Evolutionary conservation across 2,329 filamentous ascomycete species (phyloP).

Genomic region (Hymenoscyphus linearis): DNA sequence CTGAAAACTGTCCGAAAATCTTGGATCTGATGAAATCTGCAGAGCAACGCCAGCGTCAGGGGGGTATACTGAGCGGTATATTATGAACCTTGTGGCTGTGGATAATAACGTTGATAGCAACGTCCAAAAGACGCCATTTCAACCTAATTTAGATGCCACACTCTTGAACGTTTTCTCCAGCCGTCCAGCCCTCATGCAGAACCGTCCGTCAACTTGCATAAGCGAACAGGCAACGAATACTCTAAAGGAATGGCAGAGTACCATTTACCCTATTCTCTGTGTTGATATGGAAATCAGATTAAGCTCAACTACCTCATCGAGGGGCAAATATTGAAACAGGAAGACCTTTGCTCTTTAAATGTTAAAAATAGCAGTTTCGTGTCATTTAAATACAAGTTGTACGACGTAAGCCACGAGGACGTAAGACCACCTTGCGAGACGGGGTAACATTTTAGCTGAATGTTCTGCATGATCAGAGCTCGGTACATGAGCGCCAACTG

Average conservation of each 20-base stretch:
- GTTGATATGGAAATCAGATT: not conserved
- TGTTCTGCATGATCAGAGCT: constrained; percentile 4
- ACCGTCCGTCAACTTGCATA: constrained; percentile 5
- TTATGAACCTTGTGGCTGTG: not conserved
- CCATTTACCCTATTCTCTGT: not conserved
- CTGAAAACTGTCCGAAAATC: constrained; percentile 3
- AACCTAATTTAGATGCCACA: constrained; percentile 7
- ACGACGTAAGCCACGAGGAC: constrained; percentile 3
- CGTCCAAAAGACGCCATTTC: not conserved
- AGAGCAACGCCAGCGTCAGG: constrained; percentile 1
- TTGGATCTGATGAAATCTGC: constrained; percentile 2
- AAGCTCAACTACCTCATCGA: not conserved
- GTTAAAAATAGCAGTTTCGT: constrained; percentile 7
- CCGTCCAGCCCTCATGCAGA: constrained; percentile 1
- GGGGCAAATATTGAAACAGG: not conserved
- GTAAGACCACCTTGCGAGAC: constrained; percentile 4
- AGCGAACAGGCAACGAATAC: not conserved
- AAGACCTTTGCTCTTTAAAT: not conserved
- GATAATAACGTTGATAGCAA: not conserved
- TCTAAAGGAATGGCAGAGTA: constrained; percentile 5
- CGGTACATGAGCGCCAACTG: not conserved
- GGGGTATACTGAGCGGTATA: not conserved
- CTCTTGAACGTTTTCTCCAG: constrained; percentile 2
- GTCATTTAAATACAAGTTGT: not conserved
- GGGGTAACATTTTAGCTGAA: constrained; percentile 7